phyloP scores from a whole-genome alignment of 495 filamentous ascomycete genomes.

The Podospora tetraspora region DNA sequence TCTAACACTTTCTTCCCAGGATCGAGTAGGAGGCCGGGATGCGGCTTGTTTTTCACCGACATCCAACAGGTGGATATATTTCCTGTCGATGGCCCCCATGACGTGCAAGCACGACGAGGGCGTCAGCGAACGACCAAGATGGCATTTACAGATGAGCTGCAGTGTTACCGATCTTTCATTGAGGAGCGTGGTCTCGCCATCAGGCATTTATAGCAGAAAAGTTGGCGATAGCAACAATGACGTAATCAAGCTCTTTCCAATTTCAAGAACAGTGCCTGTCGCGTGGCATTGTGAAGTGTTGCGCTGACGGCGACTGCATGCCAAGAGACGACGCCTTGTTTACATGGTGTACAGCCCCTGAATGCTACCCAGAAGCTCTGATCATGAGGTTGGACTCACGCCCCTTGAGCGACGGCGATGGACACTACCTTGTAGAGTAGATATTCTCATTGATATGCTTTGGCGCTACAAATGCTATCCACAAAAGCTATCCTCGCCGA shows the following conservation, averaged over 20 bases:
- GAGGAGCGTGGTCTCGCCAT: not conserved
- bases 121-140: not conserved
- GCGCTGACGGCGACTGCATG: no score
- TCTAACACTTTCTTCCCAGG: conserved; percentile 9
- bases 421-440: not conserved
- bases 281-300: not conserved
- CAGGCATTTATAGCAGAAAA: not conserved
- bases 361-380: not conserved
- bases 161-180: not conserved
- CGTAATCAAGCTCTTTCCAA: not conserved
- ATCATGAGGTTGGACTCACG: not conserved
- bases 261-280: not conserved
- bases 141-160: not conserved
- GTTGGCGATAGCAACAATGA: not conserved
- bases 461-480: not conserved
- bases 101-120: not conserved
- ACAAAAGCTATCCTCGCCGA: not conserved
- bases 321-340: not conserved
- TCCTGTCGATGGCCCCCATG: not conserved
- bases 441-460: not conserved
- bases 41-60: not conserved
- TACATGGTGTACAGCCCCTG: not conserved
- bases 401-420: not conserved
- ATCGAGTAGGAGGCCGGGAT: conserved; percentile 1
- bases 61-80: not conserved